Evolutionary conservation across 176 grass and related monocot species (phyloP).

Genomic region (Hsuehochloa calcarea): DNA sequence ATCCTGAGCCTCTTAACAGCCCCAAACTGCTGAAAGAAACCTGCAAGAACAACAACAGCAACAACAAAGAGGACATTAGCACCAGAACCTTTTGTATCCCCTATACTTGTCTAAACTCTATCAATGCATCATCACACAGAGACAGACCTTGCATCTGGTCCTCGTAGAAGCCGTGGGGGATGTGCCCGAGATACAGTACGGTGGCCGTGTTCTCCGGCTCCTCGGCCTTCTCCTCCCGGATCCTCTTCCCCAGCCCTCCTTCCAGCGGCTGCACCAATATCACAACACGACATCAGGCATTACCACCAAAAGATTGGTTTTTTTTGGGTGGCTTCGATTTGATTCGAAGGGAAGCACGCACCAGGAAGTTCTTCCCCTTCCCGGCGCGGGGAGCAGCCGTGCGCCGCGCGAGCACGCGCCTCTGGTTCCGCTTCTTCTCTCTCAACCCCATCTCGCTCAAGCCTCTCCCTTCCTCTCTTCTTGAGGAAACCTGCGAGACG

Average conservation of each 20-base stretch:
- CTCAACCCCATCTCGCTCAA: conserved; percentile 39
- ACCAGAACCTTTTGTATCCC: neutral
- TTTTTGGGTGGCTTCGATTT: neutral
- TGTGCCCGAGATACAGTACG: conserved; percentile 81
- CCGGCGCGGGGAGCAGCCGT: conserved; percentile 27
- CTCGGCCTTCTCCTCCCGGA: conserved; percentile 34
- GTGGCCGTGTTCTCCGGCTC: conserved; percentile 68
- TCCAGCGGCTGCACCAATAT: conserved; percentile 59
- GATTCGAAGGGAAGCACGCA: neutral
- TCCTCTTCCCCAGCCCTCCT: conserved; percentile 45
- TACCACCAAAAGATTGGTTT: neutral
- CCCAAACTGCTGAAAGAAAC: conserved; percentile 90
- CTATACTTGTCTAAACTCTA: neutral
- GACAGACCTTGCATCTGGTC: conserved; percentile 79
- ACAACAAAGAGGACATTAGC: neutral
- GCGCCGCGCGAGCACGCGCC: conserved; percentile 56
- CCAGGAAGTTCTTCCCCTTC: conserved; percentile 53
- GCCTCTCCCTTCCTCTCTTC: neutral
- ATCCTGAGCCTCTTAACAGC: conserved; percentile 71
- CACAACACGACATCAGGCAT: neutral
- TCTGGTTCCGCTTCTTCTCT: conserved; percentile 61
- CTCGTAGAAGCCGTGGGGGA: conserved; percentile 95
- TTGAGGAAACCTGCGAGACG: neutral
- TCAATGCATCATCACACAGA: neutral
- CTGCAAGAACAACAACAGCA: conserved; percentile 30